Base-by-base conservation (phyloP, 2,329 filamentous ascomycete genomes). In the Cercospora janseana region DNA sequence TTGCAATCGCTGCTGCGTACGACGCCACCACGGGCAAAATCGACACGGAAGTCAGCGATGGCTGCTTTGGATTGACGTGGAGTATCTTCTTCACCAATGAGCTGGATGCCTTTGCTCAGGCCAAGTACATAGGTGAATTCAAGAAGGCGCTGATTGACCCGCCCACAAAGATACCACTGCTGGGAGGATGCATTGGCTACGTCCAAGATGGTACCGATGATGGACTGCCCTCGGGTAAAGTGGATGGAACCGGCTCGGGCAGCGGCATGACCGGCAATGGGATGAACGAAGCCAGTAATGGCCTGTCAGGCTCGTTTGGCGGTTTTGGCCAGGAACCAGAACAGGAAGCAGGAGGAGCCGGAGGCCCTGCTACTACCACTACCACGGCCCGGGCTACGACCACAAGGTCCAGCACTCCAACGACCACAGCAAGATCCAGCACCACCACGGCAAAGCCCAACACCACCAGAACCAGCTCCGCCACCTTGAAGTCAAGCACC, bases 61-160 rank as follows among this genome's bases (percentile, higher is more conserved):
- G 46, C 37, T 49, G 46, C 38, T 49, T 43, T 29, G 46, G 46
- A 12, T 31, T 49, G 18, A 38, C 46, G 10, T 49, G 46, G 46
- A 28, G 42, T 16, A 37, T 49, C 21, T 38, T 43, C 23, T 49
- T 49, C 28, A 38, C 41, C 20, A 49, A 49, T 26, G 27, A 31
- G 12, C 37, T 49, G 12, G 13, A 49, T 26, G 38, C 38, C 6
- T 16, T 42, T 27, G 15, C 31, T 21, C 18, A 43, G 26, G 21
- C 31, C 6, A 15, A 32, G 27, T 37, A 15, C 4, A 15, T 41
- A 24, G 35, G 15, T 20, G 16, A 24, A 9, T 26, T 21, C 20
- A 16, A 10, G 18, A 35, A 34, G 16, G 13, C 38, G 4, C 26
- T 43, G 15, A 47, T 49, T 21, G n/a, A 26, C 5, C 18, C 29